phyloP scores from a whole-genome alignment of 2,329 filamentous ascomycete species.

The Neonectria neomacrospora region DNA sequence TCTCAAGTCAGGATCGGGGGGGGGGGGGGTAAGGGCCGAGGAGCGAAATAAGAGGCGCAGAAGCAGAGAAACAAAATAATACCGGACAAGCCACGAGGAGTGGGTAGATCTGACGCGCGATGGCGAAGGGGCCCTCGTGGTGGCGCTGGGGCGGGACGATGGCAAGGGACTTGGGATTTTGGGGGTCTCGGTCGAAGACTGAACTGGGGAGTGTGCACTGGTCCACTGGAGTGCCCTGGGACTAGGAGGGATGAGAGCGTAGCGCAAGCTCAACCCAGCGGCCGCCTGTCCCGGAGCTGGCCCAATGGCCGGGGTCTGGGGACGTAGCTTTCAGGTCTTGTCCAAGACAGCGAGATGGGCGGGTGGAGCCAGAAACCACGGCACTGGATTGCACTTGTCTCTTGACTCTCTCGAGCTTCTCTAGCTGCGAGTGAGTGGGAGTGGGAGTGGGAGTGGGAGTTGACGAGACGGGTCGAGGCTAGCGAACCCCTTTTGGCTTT shows the following conservation, averaged over 20 bases:
- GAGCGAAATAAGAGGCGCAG: conserved; percentile 41
- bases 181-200: conserved; percentile 22
- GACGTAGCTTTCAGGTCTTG: conserved; percentile 38
- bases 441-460: conserved; percentile 11
- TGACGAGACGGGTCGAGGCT: conserved; percentile 40
- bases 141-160: conserved; percentile 49
- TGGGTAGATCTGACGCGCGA: conserved; percentile 50
- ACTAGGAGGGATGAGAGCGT: conserved; percentile 36
- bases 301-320: conserved; percentile 45
- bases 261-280: conserved; percentile 43
- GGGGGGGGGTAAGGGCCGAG: conserved; percentile 36
- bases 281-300: conserved; percentile 41
- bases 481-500: conserved; percentile 39
- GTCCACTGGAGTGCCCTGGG: conserved; percentile 22
- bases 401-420: conserved; percentile 24
- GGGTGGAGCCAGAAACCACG: conserved; percentile 46
- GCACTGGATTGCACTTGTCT: conserved; percentile 50
- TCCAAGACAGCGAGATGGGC: conserved; percentile 41
- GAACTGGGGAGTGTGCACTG: conserved; percentile 30
- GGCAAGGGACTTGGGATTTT: conserved; percentile 38
- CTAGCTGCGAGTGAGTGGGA: not conserved
- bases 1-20: conserved; percentile 44
- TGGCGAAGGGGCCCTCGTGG: conserved; percentile 48
- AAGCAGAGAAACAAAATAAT: conserved; percentile 41
- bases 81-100: conserved; percentile 37